These are phyloP conservation scores for Trichosporon sp. DNA, from an alignment of 1,284 basidiomycete species.

Conservation along the genomic window DNA sequence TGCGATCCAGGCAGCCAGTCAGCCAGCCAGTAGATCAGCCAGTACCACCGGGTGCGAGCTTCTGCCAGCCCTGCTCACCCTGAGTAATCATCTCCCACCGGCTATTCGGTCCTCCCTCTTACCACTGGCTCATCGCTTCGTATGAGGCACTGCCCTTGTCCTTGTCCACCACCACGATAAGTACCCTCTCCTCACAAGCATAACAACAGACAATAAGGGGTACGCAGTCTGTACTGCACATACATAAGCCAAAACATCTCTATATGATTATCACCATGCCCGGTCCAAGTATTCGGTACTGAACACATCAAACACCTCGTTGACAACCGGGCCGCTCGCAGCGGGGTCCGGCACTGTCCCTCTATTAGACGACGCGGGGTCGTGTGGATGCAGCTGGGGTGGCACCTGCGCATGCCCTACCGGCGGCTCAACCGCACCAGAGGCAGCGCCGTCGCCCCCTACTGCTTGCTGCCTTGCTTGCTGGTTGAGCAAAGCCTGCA, in stretches of 20 bases:
- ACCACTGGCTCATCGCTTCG: neutral
- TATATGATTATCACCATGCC: neutral
- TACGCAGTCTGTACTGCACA: neutral
- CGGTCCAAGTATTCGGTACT: neutral
- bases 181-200: neutral
- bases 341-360: neutral
- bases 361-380: neutral
- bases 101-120: neutral
- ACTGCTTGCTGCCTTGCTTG: constrained; percentile 11
- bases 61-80: neutral
- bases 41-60: too few species aligned
- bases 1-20: too few species aligned
- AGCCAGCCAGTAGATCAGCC: too few species aligned
- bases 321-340: neutral
- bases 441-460: neutral
- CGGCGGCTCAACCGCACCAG: neutral
- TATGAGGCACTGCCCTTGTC: neutral
- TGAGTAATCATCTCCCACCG: neutral
- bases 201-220: neutral
- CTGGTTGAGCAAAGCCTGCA: constrained; percentile 36
- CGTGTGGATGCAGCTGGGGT: neutral
- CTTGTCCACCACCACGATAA: neutral
- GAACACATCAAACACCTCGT: constrained; percentile 14
- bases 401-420: neutral
- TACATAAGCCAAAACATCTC: neutral